Evolutionary conservation across 768 basidiomycete species (phyloP).

Genomic region (Leccinum ochraceum): DNA sequence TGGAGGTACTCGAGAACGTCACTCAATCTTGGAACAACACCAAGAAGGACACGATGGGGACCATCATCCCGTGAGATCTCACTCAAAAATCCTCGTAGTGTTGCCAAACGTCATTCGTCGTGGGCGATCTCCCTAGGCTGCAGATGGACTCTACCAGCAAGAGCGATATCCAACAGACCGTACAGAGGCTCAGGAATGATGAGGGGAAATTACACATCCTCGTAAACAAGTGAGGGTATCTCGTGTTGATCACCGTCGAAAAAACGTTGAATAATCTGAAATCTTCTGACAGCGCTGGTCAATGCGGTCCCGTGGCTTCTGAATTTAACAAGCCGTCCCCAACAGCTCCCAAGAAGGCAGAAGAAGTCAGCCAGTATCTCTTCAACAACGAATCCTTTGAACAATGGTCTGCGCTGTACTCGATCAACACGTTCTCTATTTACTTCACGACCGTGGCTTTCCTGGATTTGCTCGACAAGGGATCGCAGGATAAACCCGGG

Average conservation of each 20-base stretch:
- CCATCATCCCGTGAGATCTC: slow-evolving; percentile 59
- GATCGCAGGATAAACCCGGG: slow-evolving; percentile 56
- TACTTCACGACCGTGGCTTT: slow-evolving; percentile 80
- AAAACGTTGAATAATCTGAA: background rate
- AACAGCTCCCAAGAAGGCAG: slow-evolving; percentile 62
- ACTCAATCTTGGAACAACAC: slow-evolving; percentile 46
- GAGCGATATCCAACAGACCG: slow-evolving; percentile 59
- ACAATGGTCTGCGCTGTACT: slow-evolving; percentile 61
- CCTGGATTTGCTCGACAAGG: slow-evolving; percentile 72
- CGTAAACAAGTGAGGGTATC: slow-evolving; percentile 69
- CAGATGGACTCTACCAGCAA: slow-evolving; percentile 74
- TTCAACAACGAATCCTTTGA: slow-evolving; percentile 69
- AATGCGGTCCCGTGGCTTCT: slow-evolving; percentile 59
- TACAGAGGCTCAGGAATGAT: slow-evolving; percentile 35
- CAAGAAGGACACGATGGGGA: slow-evolving; percentile 35
- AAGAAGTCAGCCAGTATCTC: slow-evolving; percentile 64
- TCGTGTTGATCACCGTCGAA: background rate
- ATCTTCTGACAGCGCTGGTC: slow-evolving; percentile 60
- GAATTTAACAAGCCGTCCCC: slow-evolving; percentile 59
- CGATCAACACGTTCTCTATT: slow-evolving; percentile 72
- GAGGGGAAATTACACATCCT: slow-evolving; percentile 78
- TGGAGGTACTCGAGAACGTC: slow-evolving; percentile 61
- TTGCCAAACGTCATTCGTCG: slow-evolving; percentile 1
- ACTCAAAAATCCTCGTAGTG: background rate
- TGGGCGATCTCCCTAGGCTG: slow-evolving; percentile 41